Percentiles rank a stretch among this genome's conserved stretches.
Conservation (phyloP, 202 grass and related monocot genomes). For the Carex arenaria region DNA sequence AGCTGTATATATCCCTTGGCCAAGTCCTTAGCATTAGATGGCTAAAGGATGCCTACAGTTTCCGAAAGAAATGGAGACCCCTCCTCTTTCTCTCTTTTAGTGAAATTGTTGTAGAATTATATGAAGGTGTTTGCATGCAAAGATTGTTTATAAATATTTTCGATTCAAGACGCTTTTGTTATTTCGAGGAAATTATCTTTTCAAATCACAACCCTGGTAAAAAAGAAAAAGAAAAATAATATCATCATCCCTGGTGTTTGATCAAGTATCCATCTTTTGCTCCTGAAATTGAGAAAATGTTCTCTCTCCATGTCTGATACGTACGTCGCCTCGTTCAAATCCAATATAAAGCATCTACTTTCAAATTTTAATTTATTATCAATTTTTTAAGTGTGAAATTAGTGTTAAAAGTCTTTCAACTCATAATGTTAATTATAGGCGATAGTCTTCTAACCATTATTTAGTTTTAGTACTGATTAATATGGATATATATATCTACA, state of each 20-base stretch:
- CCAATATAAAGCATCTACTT: too few species aligned
- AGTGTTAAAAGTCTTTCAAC: too few species aligned
- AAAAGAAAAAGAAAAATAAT: not conserved
- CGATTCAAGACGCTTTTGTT: not conserved
- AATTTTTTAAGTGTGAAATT: too few species aligned
- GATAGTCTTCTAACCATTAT: too few species aligned
- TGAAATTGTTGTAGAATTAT: not conserved
- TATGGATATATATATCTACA: not conserved
- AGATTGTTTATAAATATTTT: constrained; percentile 17
- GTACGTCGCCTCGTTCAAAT: not conserved
- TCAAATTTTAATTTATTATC: too few species aligned
- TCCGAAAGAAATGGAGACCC: not conserved
- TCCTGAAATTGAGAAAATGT: not conserved
- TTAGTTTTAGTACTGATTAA: not conserved
- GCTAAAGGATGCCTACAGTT: constrained; percentile 24
- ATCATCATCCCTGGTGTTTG: not conserved
- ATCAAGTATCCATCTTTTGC: not conserved
- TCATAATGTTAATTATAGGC: too few species aligned
- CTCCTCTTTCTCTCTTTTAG: not conserved
- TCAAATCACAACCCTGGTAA: not conserved
- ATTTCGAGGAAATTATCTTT: not conserved
- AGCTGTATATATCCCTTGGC: constrained; percentile 20
- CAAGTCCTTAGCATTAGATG: not conserved
- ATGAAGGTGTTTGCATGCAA: not conserved
- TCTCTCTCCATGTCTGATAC: not conserved